A percentile compares a stretch with the other conserved stretches of the same genome.
These are phyloP conservation scores for Cladosporium sphaerospermum DNA, from an alignment of 2,329 filamentous ascomycete species.

Conservation along the genomic window DNA sequence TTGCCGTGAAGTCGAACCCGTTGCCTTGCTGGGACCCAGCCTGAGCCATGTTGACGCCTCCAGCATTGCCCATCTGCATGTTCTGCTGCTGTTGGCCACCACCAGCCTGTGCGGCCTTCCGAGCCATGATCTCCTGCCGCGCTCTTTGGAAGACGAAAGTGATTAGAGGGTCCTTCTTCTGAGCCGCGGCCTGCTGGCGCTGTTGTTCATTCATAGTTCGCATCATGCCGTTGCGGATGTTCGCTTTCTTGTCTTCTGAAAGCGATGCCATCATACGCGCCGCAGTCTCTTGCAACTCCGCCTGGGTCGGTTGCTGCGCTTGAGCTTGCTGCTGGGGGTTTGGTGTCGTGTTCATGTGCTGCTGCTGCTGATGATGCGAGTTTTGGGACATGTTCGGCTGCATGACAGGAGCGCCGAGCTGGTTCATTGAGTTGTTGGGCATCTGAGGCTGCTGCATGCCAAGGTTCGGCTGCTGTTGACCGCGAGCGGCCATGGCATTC, in stretches of 20 bases:
- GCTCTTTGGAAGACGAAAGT: slow-evolving; percentile 17
- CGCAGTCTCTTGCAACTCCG: slow-evolving; percentile 18
- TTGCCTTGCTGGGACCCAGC: slow-evolving; percentile 17
- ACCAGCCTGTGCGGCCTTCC: slow-evolving; percentile 3
- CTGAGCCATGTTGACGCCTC: slow-evolving; percentile 15
- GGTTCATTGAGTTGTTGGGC: slow-evolving; percentile 18
- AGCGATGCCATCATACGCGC: slow-evolving; percentile 18
- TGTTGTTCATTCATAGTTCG: slow-evolving; percentile 17
- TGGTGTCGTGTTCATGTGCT: slow-evolving; percentile 9
- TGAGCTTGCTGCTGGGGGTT: slow-evolving; percentile 5
- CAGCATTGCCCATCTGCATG: slow-evolving; percentile 29
- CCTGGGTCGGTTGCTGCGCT: slow-evolving; percentile 13
- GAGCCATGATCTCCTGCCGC: slow-evolving; percentile 10
- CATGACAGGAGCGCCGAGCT: slow-evolving; percentile 12
- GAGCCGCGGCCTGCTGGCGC: slow-evolving; percentile 17
- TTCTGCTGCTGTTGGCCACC: slow-evolving; percentile 13
- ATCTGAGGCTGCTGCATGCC: slow-evolving; percentile 19
- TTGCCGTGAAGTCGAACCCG: slow-evolving; percentile 47
- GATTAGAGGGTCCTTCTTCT: slow-evolving; percentile 21
- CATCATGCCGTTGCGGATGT: slow-evolving; percentile 19
- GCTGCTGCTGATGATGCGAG: slow-evolving; percentile 9
- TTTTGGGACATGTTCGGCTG: slow-evolving; percentile 21
- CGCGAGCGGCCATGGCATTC: slow-evolving; percentile 10
- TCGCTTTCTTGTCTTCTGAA: slow-evolving; percentile 21
- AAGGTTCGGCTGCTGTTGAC: slow-evolving; percentile 26